Evolutionary conservation across 345 rosid species (phyloP).

Genomic region (Cardamine resedifolia): DNA sequence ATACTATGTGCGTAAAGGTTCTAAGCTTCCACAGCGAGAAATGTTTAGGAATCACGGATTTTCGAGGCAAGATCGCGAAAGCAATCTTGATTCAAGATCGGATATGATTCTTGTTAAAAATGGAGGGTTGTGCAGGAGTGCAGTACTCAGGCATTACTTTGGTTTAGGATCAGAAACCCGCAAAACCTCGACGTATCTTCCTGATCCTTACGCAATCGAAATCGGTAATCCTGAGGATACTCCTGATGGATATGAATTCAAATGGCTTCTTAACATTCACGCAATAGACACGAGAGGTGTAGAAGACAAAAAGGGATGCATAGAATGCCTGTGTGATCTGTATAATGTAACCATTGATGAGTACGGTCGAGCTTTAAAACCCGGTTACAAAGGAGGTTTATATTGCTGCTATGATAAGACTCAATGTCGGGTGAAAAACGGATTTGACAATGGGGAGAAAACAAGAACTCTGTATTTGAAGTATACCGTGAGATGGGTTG

Average conservation of each 20-base stretch:
- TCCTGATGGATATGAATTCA: constrained; percentile 68
- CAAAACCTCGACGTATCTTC: constrained; percentile 56
- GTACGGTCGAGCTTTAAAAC: constrained; percentile 48
- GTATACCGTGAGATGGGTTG: constrained; percentile 72
- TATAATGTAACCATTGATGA: constrained; percentile 66
- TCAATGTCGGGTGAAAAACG: constrained; percentile 58
- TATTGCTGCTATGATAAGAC: constrained; percentile 65
- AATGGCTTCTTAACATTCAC: constrained; percentile 77
- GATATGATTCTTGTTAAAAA: constrained; percentile 44
- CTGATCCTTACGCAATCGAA: constrained; percentile 87
- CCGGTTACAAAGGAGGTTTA: constrained; percentile 71
- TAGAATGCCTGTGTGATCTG: constrained; percentile 70
- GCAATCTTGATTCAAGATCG: constrained; percentile 19
- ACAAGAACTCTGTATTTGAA: constrained; percentile 51
- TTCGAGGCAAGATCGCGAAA: constrained; percentile 3
- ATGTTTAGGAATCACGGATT: constrained; percentile 27
- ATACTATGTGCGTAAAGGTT: constrained; percentile 44
- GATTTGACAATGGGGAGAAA: constrained; percentile 51
- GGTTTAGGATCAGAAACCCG: constrained; percentile 93
- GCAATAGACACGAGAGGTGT: constrained; percentile 89
- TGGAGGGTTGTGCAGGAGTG: constrained; percentile 61
- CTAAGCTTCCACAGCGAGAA: constrained; percentile 7
- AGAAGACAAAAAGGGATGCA: constrained; percentile 71
- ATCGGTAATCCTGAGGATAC: constrained; percentile 59
- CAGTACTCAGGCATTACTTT: constrained; percentile 48